Base-by-base conservation (phyloP, 495 filamentous ascomycete genomes). In the Tuber borchii region DNA sequence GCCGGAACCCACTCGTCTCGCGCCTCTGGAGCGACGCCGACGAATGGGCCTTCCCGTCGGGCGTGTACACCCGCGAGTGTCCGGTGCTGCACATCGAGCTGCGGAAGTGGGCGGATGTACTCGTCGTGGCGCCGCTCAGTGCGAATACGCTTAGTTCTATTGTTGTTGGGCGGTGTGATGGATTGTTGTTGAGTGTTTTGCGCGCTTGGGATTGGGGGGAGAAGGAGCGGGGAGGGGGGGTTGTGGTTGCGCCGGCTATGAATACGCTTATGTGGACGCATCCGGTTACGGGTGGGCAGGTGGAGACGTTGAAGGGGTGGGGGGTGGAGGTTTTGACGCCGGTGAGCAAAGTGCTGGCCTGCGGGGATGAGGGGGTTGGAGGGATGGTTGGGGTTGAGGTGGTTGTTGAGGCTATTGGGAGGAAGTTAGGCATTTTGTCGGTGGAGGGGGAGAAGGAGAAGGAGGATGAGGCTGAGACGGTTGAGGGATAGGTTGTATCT, bases 231-330 rank as follows among this genome's bases (percentile, higher is more conserved):
- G 40, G 42, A 43, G 75, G 73, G 69, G 73, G 69, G n/a, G 72
- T 78, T 12, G 73, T 78, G 14, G 90, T 92, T 0, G 91, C 87
- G n/a, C 91, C 90, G 65, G 89, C 90, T 20, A 94, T 96, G 93
- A 95, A 96, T 85, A 93, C 90, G n/a, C 90, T 89, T 4, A 97
- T 97, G 95, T 97, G 91, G 91, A 85, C 86, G 72, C 92, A 97
- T 84, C 94, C 94, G 26, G 84, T 97, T 56, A 97, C 93, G 0
- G 85, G 82, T 70, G 88, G 89, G 77, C 92, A 96, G 73, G 82
- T 97, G 16, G 79, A 82, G n/a, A 84, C 91, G 0, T 84, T 97
- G 48, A 83, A 84, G 5, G 71, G 72, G 17, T 83, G 86, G 45
- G 91, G 90, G 4, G 87, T 97, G 72, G 87, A 91, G 76, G 88